Percentiles rank a stretch among this genome's conserved stretches.
Evolutionary conservation across 2,329 filamentous ascomycete genomes (phyloP).

Genomic region (Cytospora schulzeri): DNA sequence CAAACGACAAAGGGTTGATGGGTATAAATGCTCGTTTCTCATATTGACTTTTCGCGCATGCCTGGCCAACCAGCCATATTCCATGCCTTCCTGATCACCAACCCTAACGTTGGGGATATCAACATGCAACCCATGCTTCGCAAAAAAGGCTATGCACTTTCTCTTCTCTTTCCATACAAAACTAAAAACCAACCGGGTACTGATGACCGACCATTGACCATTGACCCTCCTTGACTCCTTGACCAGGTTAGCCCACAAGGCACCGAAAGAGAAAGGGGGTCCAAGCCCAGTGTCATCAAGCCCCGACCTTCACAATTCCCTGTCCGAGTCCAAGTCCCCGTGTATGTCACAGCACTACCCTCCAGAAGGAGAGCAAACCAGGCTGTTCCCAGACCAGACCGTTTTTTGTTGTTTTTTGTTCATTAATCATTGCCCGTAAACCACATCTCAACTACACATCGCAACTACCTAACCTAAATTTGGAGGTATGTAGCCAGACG

Average conservation of each 20-base stretch:
- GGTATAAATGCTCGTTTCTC: constrained; percentile 1
- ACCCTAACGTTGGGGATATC: background rate
- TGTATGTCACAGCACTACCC: constrained; percentile 12
- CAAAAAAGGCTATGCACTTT: constrained; percentile 5
- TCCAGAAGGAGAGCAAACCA: constrained; percentile 9
- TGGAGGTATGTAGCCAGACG: background rate
- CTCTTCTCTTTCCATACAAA: background rate
- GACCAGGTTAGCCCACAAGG: background rate
- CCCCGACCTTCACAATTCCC: background rate
- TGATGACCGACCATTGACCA: background rate
- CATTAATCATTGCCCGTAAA: constrained; percentile 19
- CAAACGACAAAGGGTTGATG: background rate
- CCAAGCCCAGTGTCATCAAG: background rate
- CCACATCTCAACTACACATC: constrained; percentile 4
- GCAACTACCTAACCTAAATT: constrained; percentile 1
- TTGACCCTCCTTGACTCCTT: background rate
- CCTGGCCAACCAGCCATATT: background rate
- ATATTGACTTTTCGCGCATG: background rate
- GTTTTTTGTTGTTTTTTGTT: constrained; percentile 1
- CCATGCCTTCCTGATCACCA: background rate
- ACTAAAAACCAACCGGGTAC: background rate
- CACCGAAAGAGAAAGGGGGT: background rate
- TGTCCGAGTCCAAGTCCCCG: constrained; percentile 5
- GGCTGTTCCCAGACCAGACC: constrained; percentile 12
- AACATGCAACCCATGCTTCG: constrained; percentile 1